phyloP scores from a whole-genome alignment of 1,284 basidiomycete genomes.

The Coniferiporia sulphurascens region DNA sequence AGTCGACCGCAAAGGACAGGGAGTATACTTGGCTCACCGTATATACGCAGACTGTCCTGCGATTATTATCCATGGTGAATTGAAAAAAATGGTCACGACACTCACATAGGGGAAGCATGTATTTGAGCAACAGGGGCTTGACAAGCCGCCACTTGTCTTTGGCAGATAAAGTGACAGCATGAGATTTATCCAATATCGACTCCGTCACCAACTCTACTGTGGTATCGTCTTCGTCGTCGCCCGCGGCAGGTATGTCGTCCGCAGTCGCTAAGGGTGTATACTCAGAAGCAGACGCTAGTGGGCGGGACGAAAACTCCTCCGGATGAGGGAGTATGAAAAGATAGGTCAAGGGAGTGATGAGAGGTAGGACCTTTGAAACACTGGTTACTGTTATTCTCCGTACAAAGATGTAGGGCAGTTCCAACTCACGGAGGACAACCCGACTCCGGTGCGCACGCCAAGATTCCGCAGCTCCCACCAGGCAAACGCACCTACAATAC shows the following conservation, averaged over 20 bases:
- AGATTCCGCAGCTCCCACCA: slow-evolving; percentile 93
- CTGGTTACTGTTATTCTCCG: background rate
- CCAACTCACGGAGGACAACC: slow-evolving; percentile 64
- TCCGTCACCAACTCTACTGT: slow-evolving; percentile 25
- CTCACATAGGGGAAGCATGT: slow-evolving; percentile 81
- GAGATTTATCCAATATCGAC: slow-evolving; percentile 21
- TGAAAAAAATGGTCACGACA: slow-evolving; percentile 16
- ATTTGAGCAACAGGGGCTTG: slow-evolving; percentile 67
- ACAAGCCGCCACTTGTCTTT: slow-evolving; percentile 76
- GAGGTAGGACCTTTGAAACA: slow-evolving; percentile 63
- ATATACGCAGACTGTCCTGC: slow-evolving; percentile 66
- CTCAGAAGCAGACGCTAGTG: slow-evolving; percentile 28
- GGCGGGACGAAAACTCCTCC: slow-evolving; percentile 36
- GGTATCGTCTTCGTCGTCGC: background rate
- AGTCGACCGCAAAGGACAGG: slow-evolving; percentile 5
- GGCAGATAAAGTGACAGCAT: slow-evolving; percentile 46
- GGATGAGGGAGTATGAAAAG: slow-evolving; percentile 68
- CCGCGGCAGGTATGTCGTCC: background rate
- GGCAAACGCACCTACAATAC: slow-evolving; percentile 84
- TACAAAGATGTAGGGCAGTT: background rate
- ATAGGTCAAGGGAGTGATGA: slow-evolving; percentile 71
- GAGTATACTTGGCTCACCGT: slow-evolving; percentile 42
- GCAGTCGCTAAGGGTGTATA: slow-evolving; percentile 52
- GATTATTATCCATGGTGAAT: background rate
- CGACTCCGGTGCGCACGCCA: slow-evolving; percentile 81